phyloP scores from a whole-genome alignment of 768 basidiomycete genomes.

The Cystobasidium onofrii region DNA sequence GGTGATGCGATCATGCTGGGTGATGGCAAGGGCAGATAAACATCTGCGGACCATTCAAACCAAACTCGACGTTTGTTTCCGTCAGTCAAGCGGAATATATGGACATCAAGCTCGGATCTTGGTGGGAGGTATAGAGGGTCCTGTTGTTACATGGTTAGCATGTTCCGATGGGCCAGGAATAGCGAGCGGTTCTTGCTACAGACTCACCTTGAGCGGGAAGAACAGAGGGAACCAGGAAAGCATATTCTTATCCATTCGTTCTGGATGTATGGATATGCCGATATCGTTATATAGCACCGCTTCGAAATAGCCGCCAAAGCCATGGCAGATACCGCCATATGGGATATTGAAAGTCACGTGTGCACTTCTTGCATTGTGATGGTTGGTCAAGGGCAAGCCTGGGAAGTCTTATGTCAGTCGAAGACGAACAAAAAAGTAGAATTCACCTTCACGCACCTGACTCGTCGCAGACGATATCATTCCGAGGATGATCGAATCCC shows the following conservation, averaged over 20 bases:
- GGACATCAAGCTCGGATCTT: slow-evolving; percentile 82
- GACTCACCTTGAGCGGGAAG: slow-evolving; percentile 77
- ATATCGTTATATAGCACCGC: slow-evolving; percentile 81
- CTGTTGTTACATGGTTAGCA: slow-evolving; percentile 48
- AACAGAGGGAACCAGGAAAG: slow-evolving; percentile 98
- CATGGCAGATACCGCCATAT: slow-evolving; percentile 84
- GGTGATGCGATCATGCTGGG: slow-evolving; percentile 39
- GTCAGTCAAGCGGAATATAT: slow-evolving; percentile 87
- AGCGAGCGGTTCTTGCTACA: slow-evolving; percentile 6
- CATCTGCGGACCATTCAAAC: slow-evolving; percentile 98
- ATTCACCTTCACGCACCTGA: slow-evolving; percentile 30
- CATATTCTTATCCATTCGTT: slow-evolving; percentile 82
- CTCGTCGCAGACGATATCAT: slow-evolving; percentile 63
- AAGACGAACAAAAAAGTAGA: not conserved
- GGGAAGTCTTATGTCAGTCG: not conserved
- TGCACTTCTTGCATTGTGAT: slow-evolving; percentile 83
- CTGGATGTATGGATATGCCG: slow-evolving; percentile 72
- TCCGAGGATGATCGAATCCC: slow-evolving; percentile 90
- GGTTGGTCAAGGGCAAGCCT: slow-evolving; percentile 90
- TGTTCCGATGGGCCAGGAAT: not conserved
- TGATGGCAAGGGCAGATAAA: slow-evolving; percentile 64
- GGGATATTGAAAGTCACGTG: slow-evolving; percentile 84
- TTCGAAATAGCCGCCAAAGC: slow-evolving; percentile 94
- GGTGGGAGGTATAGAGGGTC: slow-evolving; percentile 88
- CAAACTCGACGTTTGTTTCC: slow-evolving; percentile 67